Evolutionary conservation across 2,329 filamentous ascomycete genomes (phyloP).

Genomic region (Exophiala aquamarina): DNA sequence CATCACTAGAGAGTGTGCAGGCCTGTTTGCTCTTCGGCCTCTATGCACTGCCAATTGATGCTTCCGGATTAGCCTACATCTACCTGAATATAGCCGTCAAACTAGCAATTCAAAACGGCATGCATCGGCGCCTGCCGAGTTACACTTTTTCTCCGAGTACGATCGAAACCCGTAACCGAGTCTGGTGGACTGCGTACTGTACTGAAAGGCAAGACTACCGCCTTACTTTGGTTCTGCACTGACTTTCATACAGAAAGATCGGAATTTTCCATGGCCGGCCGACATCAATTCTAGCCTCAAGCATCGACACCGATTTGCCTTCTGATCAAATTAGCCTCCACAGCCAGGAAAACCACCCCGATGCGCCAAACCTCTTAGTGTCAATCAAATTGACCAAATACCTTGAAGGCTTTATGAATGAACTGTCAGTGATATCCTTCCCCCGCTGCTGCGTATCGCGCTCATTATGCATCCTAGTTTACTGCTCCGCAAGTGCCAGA

Average conservation of each 20-base stretch:
- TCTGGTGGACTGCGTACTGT: constrained; percentile 60
- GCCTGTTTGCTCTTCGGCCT: constrained; percentile 58
- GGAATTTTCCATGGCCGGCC: constrained; percentile 58
- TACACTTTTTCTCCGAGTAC: constrained; percentile 49
- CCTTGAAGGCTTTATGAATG: constrained; percentile 40
- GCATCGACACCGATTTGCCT: constrained; percentile 57
- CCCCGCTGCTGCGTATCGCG: no score
- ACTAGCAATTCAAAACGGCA: constrained; percentile 60
- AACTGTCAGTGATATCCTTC: constrained; percentile 12
- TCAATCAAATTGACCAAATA: constrained; percentile 45
- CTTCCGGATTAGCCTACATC: constrained; percentile 57
- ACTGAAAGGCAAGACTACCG: constrained; percentile 50
- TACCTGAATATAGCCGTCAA: constrained; percentile 58
- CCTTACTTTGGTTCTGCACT: background rate
- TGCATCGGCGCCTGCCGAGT: constrained; percentile 55
- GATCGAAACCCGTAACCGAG: constrained; percentile 54
- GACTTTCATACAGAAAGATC: constrained; percentile 45
- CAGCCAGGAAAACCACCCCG: constrained; percentile 37
- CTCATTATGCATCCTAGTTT: constrained; percentile 31
- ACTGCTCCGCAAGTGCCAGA: constrained; percentile 39
- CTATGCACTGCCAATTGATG: constrained; percentile 57
- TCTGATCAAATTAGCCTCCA: constrained; percentile 40
- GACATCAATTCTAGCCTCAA: constrained; percentile 52
- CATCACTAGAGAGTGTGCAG: constrained; percentile 59
- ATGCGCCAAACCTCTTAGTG: constrained; percentile 44